phyloP scores from a whole-genome alignment of 2,329 filamentous ascomycete genomes.

The Scedosporium aurantiacum region DNA sequence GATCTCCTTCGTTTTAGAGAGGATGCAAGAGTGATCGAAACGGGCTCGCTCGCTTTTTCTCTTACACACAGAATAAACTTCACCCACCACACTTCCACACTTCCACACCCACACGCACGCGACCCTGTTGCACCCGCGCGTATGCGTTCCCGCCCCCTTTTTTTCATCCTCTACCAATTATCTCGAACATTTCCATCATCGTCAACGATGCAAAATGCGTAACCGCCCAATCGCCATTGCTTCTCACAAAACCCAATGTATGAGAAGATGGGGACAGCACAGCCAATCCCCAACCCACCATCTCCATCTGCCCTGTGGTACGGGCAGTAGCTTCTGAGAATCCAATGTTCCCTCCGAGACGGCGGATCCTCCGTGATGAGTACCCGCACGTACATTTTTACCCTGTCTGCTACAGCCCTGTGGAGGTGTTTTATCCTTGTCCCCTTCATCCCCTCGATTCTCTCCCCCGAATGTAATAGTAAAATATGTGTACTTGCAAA shows the following conservation, averaged over 20 bases:
- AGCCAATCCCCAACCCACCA: background rate
- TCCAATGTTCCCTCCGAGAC: background rate
- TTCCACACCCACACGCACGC: background rate
- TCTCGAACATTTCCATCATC: background rate
- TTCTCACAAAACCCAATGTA: background rate
- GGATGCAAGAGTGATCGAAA: slow-evolving; percentile 4
- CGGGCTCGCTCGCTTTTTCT: background rate
- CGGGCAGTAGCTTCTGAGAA: too few relatives aligned
- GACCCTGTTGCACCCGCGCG: background rate
- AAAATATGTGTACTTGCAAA: background rate
- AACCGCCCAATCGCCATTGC: background rate
- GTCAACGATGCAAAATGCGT: background rate
- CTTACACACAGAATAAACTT: background rate
- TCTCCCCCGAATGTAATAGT: background rate
- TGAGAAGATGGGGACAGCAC: background rate
- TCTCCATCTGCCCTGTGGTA: background rate
- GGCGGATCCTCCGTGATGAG: slow-evolving; percentile 2
- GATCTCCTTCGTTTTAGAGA: slow-evolving; percentile 2
- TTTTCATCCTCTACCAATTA: background rate
- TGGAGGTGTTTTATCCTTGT: slow-evolving; percentile 18
- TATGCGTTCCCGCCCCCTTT: background rate
- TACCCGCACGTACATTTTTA: slow-evolving; percentile 8
- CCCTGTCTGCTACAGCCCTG: slow-evolving; percentile 14
- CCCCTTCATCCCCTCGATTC: slow-evolving; percentile 13
- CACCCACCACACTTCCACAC: too few relatives aligned